These are phyloP conservation scores for Citrus hindsii DNA, from an alignment of 345 rosid species.

Conservation along the genomic window DNA sequence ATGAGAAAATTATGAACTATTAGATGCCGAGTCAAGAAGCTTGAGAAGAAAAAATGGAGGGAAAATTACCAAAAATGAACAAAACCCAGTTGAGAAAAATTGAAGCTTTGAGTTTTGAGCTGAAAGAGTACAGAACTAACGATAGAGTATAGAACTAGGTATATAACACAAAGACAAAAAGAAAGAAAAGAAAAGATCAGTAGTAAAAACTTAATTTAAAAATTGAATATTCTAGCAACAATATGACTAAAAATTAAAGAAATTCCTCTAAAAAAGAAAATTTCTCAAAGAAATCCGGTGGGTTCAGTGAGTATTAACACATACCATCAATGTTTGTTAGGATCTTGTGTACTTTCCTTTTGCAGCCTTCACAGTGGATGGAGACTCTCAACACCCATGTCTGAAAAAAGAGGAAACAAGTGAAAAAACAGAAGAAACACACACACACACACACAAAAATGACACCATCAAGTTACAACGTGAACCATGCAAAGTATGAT, in stretches of 20 bases:
- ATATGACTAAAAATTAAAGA: too few species aligned
- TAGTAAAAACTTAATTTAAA: background rate
- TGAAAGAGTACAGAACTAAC: background rate
- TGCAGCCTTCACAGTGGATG: constrained; percentile 89
- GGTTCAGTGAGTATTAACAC: constrained; percentile 2
- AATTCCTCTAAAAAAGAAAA: background rate
- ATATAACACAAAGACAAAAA: background rate
- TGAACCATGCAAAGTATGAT: background rate
- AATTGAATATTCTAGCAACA: background rate
- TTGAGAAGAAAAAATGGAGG: background rate
- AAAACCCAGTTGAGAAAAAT: constrained; percentile 16
- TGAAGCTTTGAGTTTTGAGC: constrained; percentile 2
- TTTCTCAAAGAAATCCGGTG: background rate
- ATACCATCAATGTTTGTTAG: constrained; percentile 63
- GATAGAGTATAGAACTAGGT: background rate
- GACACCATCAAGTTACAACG: too few species aligned
- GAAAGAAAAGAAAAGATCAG: background rate
- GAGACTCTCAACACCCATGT: constrained; percentile 62
- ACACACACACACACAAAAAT: background rate
- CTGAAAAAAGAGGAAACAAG: constrained; percentile 24
- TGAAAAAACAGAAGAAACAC: background rate
- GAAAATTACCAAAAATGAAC: background rate
- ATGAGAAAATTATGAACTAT: background rate
- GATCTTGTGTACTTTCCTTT: constrained; percentile 67
- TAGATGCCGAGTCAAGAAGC: too few species aligned